Evolutionary conservation across 2,329 filamentous ascomycete genomes (phyloP), one percentile per base, ranked within the genome.

Genomic region (Trichoderma sp.): DNA sequence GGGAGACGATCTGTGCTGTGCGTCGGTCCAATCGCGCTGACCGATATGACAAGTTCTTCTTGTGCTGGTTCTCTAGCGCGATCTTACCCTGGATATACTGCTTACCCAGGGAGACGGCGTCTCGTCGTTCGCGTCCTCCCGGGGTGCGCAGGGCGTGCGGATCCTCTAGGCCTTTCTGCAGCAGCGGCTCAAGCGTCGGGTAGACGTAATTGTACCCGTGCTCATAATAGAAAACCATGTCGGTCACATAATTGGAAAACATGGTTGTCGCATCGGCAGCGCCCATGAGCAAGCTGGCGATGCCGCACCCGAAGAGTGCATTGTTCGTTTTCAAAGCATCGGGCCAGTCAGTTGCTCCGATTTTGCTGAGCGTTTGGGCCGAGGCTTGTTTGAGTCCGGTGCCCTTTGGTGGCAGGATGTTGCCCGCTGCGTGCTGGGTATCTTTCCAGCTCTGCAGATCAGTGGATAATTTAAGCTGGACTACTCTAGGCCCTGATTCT

Each of bases 191-290:
- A 12, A 79, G 29, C 24, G 74, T 74, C n/a, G 78, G 78, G 50
- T 78, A 79, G 29, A 79, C 73, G 24, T 77, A 66, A 69, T 79
- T 73, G 73, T 78, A 79, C n/a, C 78, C 77, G 67, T 79, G 78
- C 73, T 79, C 78, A 38, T 79, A 79, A 45, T 79, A 79, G 60
- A 79, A 79, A 41, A 29, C 78, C 78, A 79, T 79, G 63, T 79
- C 78, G 18, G 76, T 78, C 60, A 78, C 78, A 33, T 79, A 78
- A 62, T 79, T 79, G 68, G 78, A 79, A 71, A 79, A 79, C 71
- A 79, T 75, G 62, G 77, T 77, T 63, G 41, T 68, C 29, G 68
- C 77, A 41, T 79, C 75, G 14, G 76, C 76, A 12, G 75, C 76
- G 35, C 78, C 78, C 3, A 78, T 79, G 50, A 78, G 72, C 69